Evolutionary conservation across 768 basidiomycete species (phyloP).

Genomic region (Lanmaoa rubissima): DNA sequence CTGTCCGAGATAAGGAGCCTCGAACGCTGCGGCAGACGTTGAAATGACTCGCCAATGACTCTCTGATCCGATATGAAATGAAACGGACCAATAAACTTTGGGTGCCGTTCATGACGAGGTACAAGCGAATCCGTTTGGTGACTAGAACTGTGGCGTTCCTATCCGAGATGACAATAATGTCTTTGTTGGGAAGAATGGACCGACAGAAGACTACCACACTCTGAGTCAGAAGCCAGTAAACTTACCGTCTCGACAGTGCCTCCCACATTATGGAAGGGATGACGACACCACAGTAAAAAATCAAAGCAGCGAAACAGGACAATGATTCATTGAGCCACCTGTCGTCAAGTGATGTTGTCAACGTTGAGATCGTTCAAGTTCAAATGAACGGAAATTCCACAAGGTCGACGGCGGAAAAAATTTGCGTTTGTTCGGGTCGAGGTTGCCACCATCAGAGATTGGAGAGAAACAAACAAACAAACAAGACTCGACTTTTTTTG

Average conservation of each 20-base stretch:
- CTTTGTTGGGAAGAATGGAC: slow-evolving; percentile 8
- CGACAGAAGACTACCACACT: background rate
- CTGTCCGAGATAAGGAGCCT: background rate
- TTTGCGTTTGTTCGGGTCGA: background rate
- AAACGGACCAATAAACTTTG: background rate
- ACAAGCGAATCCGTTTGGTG: slow-evolving; percentile 1
- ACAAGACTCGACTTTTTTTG: background rate
- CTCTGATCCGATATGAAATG: slow-evolving; percentile 11
- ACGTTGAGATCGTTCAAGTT: background rate
- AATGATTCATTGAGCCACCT: background rate
- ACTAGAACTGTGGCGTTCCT: slow-evolving; percentile 14
- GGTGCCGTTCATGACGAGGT: background rate
- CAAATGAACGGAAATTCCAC: slow-evolving; percentile 3
- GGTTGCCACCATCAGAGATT: slow-evolving; percentile 2
- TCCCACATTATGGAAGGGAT: slow-evolving; percentile 12
- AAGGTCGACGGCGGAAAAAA: background rate
- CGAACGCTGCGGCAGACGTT: background rate
- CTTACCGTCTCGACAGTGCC: slow-evolving; percentile 1
- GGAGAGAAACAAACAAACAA: background rate
- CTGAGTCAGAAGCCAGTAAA: background rate
- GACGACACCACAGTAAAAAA: slow-evolving; percentile 17
- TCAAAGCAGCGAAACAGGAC: background rate
- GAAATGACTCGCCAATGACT: slow-evolving; percentile 4
- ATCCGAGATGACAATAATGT: slow-evolving; percentile 6
- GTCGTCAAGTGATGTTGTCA: background rate